Conservation (phyloP, 75 land plant genomes). For the Cunninghamia lanceolata region DNA sequence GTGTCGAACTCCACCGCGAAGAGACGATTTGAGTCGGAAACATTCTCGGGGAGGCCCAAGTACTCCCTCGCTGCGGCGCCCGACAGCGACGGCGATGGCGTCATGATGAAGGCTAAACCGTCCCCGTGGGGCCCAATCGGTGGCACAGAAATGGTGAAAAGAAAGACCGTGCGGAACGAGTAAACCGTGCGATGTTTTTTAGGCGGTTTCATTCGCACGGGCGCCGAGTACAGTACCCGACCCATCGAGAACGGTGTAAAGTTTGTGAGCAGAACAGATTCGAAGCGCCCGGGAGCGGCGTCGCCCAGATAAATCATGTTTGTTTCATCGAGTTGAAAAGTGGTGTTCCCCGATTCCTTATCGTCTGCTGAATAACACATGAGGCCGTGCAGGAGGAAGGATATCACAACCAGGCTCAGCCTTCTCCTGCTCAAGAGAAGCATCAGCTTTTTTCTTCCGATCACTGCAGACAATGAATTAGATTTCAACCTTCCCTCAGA, state of each 20-base stretch:
- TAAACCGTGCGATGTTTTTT: neutral
- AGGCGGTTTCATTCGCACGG: neutral
- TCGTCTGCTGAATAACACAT: neutral
- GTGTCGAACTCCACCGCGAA: conserved; percentile 68
- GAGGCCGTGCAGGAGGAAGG: no score
- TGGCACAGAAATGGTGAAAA: conserved; percentile 28
- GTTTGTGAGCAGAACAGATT: neutral
- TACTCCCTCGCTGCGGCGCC: conserved; percentile 28
- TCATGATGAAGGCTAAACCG: conserved; percentile 36
- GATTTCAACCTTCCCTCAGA: neutral
- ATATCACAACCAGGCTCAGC: no score
- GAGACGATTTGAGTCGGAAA: conserved; percentile 28
- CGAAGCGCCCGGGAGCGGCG: neutral
- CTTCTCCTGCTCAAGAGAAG: no score
- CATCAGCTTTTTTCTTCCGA: no score
- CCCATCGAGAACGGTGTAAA: neutral
- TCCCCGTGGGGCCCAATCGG: conserved; percentile 25
- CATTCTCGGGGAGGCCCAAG: conserved; percentile 27
- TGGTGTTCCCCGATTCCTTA: no score
- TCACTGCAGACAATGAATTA: no score
- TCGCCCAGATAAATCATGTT: no score
- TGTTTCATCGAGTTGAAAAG: no score
- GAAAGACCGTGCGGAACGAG: conserved; percentile 33
- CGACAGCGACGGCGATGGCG: conserved; percentile 7
- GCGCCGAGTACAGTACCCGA: neutral